Conservation (phyloP, 148 eudicot species). For the Camellia japonica region DNA sequence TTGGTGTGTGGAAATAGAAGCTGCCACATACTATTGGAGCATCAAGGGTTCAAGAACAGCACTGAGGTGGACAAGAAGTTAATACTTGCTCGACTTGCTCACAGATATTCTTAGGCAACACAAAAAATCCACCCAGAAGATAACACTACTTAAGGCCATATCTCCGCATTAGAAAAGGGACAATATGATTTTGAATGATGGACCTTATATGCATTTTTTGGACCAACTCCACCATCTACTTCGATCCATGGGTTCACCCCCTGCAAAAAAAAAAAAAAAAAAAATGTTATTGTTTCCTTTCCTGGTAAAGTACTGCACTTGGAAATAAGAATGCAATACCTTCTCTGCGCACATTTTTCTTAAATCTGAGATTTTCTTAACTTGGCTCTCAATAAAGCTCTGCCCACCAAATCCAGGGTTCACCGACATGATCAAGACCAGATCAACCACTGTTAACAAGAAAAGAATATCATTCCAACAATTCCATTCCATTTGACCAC, state of each 20-base stretch:
- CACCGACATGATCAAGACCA: slow-evolving; percentile 97
- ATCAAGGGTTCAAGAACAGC: background rate
- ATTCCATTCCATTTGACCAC: slow-evolving; percentile 1
- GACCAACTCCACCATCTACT: slow-evolving; percentile 98
- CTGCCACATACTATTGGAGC: background rate
- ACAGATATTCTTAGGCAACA: background rate
- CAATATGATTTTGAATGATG: background rate
- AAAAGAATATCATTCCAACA: slow-evolving; percentile 16
- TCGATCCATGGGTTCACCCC: slow-evolving; percentile 99
- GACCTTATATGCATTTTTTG: slow-evolving; percentile 97
- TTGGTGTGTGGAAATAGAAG: too few species aligned
- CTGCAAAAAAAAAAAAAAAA: slow-evolving; percentile 34
- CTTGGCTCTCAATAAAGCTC: slow-evolving; percentile 99
- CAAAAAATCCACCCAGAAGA: background rate
- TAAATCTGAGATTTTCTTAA: slow-evolving; percentile 86
- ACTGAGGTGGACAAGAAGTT: background rate
- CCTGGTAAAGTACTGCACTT: background rate
- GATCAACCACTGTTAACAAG: slow-evolving; percentile 71
- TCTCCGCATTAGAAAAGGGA: background rate
- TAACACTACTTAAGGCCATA: background rate
- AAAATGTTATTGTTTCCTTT: background rate
- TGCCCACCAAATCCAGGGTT: slow-evolving; percentile 99
- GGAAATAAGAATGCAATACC: slow-evolving; percentile 40
- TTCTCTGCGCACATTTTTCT: slow-evolving; percentile 89
- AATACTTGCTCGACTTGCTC: background rate